Conservation (phyloP, 805 yeast species). For the Metschnikowia proteae region DNA sequence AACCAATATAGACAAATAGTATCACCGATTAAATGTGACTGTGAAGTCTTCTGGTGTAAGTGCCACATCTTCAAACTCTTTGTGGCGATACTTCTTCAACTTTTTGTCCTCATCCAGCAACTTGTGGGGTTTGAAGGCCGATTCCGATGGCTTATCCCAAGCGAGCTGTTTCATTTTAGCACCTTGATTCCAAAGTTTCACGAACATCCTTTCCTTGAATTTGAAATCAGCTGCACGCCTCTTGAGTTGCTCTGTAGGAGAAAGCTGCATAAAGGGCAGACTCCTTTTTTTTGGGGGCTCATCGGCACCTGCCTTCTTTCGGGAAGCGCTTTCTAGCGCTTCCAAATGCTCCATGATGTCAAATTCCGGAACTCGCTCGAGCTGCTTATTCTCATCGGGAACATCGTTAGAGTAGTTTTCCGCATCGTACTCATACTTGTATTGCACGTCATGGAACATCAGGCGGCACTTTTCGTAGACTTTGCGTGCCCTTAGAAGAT, state of each 20-base stretch:
- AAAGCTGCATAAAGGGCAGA: not conserved
- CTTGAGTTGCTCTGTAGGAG: conserved; percentile 2
- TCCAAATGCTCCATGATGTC: conserved; percentile 10
- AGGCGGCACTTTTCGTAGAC: conserved; percentile 24
- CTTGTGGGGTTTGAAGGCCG: not conserved
- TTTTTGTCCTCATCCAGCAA: not conserved
- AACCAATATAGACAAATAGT: not conserved
- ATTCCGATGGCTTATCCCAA: conserved; percentile 1
- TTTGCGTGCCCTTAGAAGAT: conserved; percentile 10
- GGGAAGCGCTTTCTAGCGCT: conserved; percentile 6
- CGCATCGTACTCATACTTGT: conserved; percentile 27
- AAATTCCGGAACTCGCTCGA: conserved; percentile 12
- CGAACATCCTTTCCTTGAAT: conserved; percentile 10
- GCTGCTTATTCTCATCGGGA: conserved; percentile 2
- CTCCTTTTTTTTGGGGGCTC: not conserved
- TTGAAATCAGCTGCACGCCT: conserved; percentile 1
- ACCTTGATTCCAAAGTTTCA: conserved; percentile 9
- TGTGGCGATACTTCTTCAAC: not conserved
- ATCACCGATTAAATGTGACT: not conserved
- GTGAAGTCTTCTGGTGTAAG: conserved; percentile 5
- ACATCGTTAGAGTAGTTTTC: conserved; percentile 9
- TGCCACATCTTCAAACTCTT: not conserved
- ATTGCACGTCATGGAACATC: conserved; percentile 24
- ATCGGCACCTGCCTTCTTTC: not conserved
- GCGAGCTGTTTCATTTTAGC: conserved; percentile 8